Evolutionary conservation across 345 rosid genomes (phyloP), one percentile per base, ranked within the genome.

Genomic region (Eucalyptus victrix): DNA sequence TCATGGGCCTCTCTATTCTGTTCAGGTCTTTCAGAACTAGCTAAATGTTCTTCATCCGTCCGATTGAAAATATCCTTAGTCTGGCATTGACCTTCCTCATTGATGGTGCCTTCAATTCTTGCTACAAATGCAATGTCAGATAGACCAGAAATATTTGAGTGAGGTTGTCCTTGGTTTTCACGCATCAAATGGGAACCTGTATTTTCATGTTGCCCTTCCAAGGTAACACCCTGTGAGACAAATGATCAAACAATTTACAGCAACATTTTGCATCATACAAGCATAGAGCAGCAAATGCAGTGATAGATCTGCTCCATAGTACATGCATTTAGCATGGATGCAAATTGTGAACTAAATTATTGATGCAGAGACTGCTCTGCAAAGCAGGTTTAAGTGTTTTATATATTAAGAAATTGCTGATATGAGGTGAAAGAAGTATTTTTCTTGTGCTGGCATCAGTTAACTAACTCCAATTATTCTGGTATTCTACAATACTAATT

Each of bases 71-170:
- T 87, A 90, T 88, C 91, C 87, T 86, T 91, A 65, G 87, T 89
- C 58, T 88, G 88, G 89, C 89, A 89, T 81, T 87, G 72, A 83
- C 76, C 88, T 87, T 91, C 91, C 88, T 91, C 91, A 87, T 92
- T 93, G 87, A 65, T 91, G 54, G 50, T 44, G 90, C 80, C 47
- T 89, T 76, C 85, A 13, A 65, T 87, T 28, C 49, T 86, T 87
- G 89, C 72, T 88, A 88, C 93, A 90, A 88, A 91, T 88, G 67
- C 90, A 87, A 89, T 18, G 42, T 88, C 89, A 83, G 92, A 88
- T 62, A 91, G 86, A 91, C 89, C 93, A 69, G 86, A 87, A 50
- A 69, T 93, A 90, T 88, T 94, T 90, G 92, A 76, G 47, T 23
- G 47, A 76, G 85, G 15, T 23, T 37, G 47, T 21, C 85, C 85